Evolutionary conservation across 495 filamentous ascomycete genomes (phyloP), one percentile per base, ranked within the genome.

Genomic region (Xylaria intraflava): DNA sequence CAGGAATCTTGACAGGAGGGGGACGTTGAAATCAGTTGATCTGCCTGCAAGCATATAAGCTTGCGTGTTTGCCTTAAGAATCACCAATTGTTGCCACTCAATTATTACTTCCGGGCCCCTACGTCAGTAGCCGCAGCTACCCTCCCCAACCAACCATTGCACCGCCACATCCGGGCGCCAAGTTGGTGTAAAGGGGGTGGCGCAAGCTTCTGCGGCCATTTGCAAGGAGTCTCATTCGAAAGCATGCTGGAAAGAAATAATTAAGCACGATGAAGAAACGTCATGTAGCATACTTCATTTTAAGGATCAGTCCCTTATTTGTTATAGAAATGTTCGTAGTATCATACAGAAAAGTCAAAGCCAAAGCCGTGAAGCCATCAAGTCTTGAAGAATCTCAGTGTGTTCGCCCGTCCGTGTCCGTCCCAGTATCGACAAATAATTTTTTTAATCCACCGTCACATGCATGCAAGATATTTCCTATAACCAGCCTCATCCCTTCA

Each of bases 141-240:
- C n/a, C n/a, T n/a, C n/a, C n/a, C 27, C 9, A 29, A 4, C 4
- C 4, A 9, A 4, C 27, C 4, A 6, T 23, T 44, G 38, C 49
- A 51, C 49, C 27, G 49, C 49, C 49, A 42, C 49, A 41, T 8
- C 24, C 19, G 41, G 33, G 31, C 36, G 29, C 35, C 19, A 20
- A 9, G 17, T 4, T 4, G 35, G 5, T 7, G 5, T 7, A 3
- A 43, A 4, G 36, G 35, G 19, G 27, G 38, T 53, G 51, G 51
- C 51, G 50, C 44, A 36, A 44, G 29, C 39, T 44, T 12, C 31
- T n/a, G 30, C 2, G 10, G 5, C 2, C 9, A 8, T 23, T 14
- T 19, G 29, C 2, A 14, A 7, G n/a, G 2, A 3, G 12, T 11
- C 16, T 12, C 17, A 41, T 2, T 41, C 16, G 12, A n/a, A 17